Evolutionary conservation across 805 yeast genomes (phyloP).

Genomic region (Yamadazyma tumulicola): DNA sequence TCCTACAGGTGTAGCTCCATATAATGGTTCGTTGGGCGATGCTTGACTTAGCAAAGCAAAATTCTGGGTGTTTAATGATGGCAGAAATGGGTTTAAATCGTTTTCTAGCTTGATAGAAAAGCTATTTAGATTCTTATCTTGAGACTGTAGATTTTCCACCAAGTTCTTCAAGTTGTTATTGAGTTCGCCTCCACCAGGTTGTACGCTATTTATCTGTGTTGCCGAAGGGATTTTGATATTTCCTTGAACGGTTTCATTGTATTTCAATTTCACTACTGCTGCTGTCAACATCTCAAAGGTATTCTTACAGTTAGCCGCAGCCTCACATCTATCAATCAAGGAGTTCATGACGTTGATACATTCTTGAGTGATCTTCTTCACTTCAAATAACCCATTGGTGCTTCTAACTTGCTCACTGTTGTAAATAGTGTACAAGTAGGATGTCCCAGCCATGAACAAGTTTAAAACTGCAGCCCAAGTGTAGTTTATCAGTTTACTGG

Average conservation of each 20-base stretch:
- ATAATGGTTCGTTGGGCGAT: background rate
- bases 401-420: constrained; percentile 56
- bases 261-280: constrained; percentile 63
- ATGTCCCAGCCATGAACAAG: constrained; percentile 83
- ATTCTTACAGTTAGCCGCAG: constrained; percentile 68
- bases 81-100: constrained; percentile 10
- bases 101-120: constrained; percentile 1
- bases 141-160: constrained; percentile 27
- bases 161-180: constrained; percentile 37
- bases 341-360: constrained; percentile 59
- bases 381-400: constrained; percentile 41
- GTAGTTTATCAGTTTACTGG: constrained; percentile 64
- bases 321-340: constrained; percentile 68
- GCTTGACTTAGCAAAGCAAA: background rate
- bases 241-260: constrained; percentile 31
- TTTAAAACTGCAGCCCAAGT: constrained; percentile 95
- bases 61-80: background rate
- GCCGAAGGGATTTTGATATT: constrained; percentile 20
- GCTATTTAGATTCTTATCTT: constrained; percentile 3
- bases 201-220: constrained; percentile 17
- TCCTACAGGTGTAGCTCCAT: too few relatives aligned
- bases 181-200: constrained; percentile 28
- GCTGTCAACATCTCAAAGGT: constrained; percentile 69
- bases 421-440: constrained; percentile 74
- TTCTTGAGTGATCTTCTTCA: constrained; percentile 46